Percentiles rank a stretch among this genome's conserved stretches.
These are phyloP conservation scores for Dictyostelium capitatum DNA, from an alignment of 78 protist species.

Conservation along the genomic window DNA sequence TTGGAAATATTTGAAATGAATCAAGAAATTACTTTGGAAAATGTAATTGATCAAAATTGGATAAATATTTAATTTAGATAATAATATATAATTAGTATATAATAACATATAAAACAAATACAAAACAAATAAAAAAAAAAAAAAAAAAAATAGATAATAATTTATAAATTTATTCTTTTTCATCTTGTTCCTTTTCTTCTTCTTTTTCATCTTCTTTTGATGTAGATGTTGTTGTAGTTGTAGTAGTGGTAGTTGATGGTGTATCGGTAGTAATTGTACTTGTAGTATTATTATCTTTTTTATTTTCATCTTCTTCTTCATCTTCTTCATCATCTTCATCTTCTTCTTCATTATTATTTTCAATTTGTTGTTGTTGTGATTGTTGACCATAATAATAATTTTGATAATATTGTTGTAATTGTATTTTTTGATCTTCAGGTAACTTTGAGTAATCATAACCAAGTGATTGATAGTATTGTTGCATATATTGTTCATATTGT, in stretches of 20 bases:
- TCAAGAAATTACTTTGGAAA: conserved; percentile 56
- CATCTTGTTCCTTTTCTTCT: neutral
- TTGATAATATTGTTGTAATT: conserved; percentile 46
- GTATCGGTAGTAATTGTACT: no score
- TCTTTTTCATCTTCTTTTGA: neutral
- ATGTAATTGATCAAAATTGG: conserved; percentile 69
- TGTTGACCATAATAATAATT: conserved; percentile 46
- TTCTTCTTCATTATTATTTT: conserved; percentile 21
- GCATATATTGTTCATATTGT: conserved; percentile 60
- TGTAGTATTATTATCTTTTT: neutral
- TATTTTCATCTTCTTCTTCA: neutral
- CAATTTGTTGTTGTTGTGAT: neutral
- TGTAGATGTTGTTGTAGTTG: no score
- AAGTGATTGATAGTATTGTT: conserved; percentile 43
- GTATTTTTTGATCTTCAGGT: conserved; percentile 60
- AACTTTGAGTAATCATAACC: conserved; percentile 72
- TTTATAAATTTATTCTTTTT: neutral
- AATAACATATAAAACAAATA: neutral
- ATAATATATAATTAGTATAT: neutral
- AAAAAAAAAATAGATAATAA: neutral
- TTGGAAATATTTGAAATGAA: conserved; percentile 48
- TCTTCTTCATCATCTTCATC: conserved; percentile 16
- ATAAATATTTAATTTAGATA: conserved; percentile 1
- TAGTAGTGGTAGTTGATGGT: no score
- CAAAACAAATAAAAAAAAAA: neutral